Evolutionary conservation across 2,329 filamentous ascomycete species (phyloP), one percentile per base, ranked within the genome.

Genomic region (Aureobasidium sp.): DNA sequence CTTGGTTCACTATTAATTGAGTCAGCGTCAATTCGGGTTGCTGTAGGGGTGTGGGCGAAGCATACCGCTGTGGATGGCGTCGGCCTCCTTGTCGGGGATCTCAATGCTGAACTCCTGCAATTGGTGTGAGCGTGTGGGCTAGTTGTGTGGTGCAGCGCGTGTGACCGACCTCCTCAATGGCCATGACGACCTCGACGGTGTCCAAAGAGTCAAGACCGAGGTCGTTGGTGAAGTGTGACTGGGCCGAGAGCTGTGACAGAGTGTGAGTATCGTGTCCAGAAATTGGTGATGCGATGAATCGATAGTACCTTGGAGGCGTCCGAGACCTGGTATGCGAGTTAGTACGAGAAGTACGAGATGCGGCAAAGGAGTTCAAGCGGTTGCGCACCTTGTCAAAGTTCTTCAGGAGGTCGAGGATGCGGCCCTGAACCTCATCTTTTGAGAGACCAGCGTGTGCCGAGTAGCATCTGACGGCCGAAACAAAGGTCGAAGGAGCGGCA

Each of bases 151-250:
- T 63, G 68, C 69, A 52, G 66, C 63, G 60, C 31, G 58, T 66
- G 47, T 47, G 58, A 49, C 77, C 67, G 79, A 91, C 89, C 87
- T 99, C 94, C 85, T 99, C 94, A 79, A 99, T 97, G 68, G 94
- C 94, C 94, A 99, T 99, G 71, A 99, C 94, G 69, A 99, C 94
- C 84, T 99, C 94, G 67, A 99, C 94, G 67, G 94, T 97, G 78
- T 99, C 94, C 77, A 99, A 85, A 80, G 89, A 95, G 82, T 99
- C 94, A 72, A 99, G 83, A 68, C 92, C 94, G 67, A 99, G 89
- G 79, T 99, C 76, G 77, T 97, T 97, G 75, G 91, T 84, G 80
- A 99, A 99, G 84, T 97, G 92, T 64, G 93, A 88, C 60, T 81
- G 82, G 66, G 85, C 79, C 72, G 87, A 90, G 75, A 99, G 90